Percentiles rank a stretch among this genome's conserved stretches.
Conservation (phyloP, 2,329 filamentous ascomycete genomes). For the Neopestalotiopsis clavispora region DNA sequence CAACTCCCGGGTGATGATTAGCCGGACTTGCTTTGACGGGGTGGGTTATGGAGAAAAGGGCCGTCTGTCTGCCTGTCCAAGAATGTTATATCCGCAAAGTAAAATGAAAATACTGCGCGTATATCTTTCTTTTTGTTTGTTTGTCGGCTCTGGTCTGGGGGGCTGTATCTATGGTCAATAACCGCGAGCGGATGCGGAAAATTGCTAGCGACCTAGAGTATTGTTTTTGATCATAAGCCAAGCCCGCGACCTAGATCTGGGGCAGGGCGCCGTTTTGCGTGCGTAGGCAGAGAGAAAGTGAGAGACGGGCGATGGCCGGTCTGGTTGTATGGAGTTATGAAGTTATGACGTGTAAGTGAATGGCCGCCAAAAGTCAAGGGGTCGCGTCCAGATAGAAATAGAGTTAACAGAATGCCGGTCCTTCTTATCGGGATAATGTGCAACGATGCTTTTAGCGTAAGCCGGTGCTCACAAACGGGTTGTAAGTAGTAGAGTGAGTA, state of each 20-base stretch:
- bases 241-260: neutral
- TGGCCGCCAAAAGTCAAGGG: neutral
- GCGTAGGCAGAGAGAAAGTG: neutral
- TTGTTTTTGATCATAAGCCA: neutral
- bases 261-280: no score
- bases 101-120: neutral
- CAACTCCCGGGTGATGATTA: neutral
- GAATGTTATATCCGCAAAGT: neutral
- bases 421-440: neutral
- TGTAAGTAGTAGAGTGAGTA: neutral
- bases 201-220: neutral
- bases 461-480: neutral
- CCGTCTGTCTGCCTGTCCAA: neutral
- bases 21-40: neutral
- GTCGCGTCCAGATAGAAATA: neutral
- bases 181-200: neutral
- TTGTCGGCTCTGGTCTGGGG: neutral
- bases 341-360: slow-evolving; percentile 1
- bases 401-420: neutral
- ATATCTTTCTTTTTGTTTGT: neutral
- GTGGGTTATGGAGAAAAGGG: neutral
- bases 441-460: neutral
- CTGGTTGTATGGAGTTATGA: neutral
- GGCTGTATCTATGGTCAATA: neutral
- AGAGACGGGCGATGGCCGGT: neutral